phyloP scores from a whole-genome alignment of 805 yeast genomes.

The Maudiozyma barnettii region DNA sequence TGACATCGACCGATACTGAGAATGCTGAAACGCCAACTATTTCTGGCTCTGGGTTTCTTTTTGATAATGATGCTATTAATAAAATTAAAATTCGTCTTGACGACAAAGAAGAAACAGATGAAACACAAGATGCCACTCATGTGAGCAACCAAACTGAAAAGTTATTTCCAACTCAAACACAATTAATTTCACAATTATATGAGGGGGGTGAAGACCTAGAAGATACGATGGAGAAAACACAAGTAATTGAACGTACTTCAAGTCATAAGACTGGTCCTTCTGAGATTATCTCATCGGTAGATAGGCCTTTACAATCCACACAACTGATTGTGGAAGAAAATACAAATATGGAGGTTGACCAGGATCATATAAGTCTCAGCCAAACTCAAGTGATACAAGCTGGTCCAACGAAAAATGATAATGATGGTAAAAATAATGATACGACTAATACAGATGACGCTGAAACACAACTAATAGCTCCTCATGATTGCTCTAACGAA shows the following conservation, averaged over 20 bases:
- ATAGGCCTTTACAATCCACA: background rate
- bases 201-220: constrained; percentile 18
- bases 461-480: no score
- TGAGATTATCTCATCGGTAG: background rate
- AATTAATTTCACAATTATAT: constrained; percentile 15
- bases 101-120: background rate
- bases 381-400: no score
- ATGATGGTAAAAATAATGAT: no score
- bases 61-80: constrained; percentile 13
- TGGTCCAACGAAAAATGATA: no score
- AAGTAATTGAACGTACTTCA: background rate
- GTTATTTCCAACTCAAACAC: constrained; percentile 4
- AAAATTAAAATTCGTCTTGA: constrained; percentile 19
- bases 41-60: constrained; percentile 18
- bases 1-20: constrained; percentile 1
- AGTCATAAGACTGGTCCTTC: background rate
- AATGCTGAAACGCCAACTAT: constrained; percentile 7
- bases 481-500: no score
- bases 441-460: no score
- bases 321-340: no score
- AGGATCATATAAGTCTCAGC: no score
- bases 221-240: background rate
- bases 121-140: background rate
- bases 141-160: background rate
- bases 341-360: no score